Evolutionary conservation across 2,329 filamentous ascomycete species (phyloP).

Genomic region (Berkeleyomyces basicola): DNA sequence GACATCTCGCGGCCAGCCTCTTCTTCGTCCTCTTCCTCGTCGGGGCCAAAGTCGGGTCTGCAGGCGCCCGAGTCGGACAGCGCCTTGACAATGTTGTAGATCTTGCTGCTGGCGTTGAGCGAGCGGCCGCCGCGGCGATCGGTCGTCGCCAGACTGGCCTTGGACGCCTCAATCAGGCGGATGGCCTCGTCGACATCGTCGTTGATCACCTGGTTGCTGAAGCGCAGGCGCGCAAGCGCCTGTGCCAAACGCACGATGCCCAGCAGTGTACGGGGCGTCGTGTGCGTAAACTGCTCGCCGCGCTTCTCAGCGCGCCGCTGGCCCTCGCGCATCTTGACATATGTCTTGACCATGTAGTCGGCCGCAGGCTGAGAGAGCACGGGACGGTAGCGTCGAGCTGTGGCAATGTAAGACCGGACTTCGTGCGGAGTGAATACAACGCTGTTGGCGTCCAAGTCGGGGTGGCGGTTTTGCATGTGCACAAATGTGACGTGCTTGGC

Average conservation of each 20-base stretch:
- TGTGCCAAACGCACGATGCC: constrained; percentile 87
- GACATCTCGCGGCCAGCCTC: constrained; percentile 52
- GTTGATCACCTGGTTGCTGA: constrained; percentile 66
- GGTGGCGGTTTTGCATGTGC: constrained; percentile 91
- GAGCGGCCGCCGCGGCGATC: constrained; percentile 48
- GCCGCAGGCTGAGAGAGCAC: constrained; percentile 70
- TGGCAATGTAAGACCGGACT: constrained; percentile 89
- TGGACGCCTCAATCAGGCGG: constrained; percentile 79
- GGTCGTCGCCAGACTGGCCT: constrained; percentile 62
- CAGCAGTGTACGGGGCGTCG: constrained; percentile 81
- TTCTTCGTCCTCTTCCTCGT: constrained; percentile 40
- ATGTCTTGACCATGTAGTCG: constrained; percentile 94
- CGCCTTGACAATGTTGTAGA: constrained; percentile 84
- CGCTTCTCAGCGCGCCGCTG: constrained; percentile 82
- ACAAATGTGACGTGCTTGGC: constrained; percentile 92
- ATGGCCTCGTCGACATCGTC: constrained; percentile 95
- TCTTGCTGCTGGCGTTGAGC: constrained; percentile 70
- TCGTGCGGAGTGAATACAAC: constrained; percentile 73
- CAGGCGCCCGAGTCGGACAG: constrained; percentile 79
- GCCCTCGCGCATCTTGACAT: constrained; percentile 83
- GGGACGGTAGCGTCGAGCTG: constrained; percentile 77
- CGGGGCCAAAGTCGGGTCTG: constrained; percentile 63
- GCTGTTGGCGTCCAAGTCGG: constrained; percentile 42
- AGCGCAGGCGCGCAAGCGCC: constrained; percentile 79
- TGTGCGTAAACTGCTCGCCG: constrained; percentile 87